Evolutionary conservation across 2,329 filamentous ascomycete species (phyloP).

Genomic region (Trichoderma koningiopsis): DNA sequence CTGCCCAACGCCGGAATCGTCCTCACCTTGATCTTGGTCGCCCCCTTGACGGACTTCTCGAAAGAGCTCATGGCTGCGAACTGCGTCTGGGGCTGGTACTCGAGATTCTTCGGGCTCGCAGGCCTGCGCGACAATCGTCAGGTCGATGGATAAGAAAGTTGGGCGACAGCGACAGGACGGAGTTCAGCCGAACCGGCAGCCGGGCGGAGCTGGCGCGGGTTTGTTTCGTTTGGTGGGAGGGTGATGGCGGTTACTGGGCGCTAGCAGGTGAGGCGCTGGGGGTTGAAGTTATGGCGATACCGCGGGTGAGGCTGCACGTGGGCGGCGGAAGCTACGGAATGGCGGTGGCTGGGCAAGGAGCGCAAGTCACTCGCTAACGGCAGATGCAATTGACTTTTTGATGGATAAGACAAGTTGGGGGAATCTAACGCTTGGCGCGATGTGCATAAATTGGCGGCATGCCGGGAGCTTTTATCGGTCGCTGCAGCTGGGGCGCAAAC

Average conservation of each 20-base stretch:
- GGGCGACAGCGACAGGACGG: conserved; percentile 27
- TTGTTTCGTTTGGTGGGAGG: conserved; percentile 23
- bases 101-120: conserved; percentile 19
- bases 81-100: conserved; percentile 25
- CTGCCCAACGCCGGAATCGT: neutral
- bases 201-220: conserved; percentile 24
- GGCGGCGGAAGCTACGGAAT: conserved; percentile 20
- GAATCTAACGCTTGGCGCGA: neutral
- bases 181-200: conserved; percentile 26
- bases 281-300: conserved; percentile 25
- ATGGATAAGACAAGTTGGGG: neutral
- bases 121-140: conserved; percentile 10
- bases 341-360: conserved; percentile 22
- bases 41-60: conserved; percentile 98
- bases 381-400: neutral
- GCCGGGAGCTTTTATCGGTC: neutral
- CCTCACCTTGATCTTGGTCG: conserved; percentile 90
- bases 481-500: neutral
- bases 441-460: neutral
- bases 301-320: neutral
- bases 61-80: conserved; percentile 75
- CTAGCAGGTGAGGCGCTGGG: conserved; percentile 2
- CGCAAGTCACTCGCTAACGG: conserved; percentile 25
- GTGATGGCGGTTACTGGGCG: conserved; percentile 12
- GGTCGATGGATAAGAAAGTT: conserved; percentile 25